A percentile compares a stretch with the other conserved stretches of the same genome.
These are phyloP conservation scores for Salvia splendens DNA, from an alignment of 257 asterid genomes.

Conservation along the genomic window DNA sequence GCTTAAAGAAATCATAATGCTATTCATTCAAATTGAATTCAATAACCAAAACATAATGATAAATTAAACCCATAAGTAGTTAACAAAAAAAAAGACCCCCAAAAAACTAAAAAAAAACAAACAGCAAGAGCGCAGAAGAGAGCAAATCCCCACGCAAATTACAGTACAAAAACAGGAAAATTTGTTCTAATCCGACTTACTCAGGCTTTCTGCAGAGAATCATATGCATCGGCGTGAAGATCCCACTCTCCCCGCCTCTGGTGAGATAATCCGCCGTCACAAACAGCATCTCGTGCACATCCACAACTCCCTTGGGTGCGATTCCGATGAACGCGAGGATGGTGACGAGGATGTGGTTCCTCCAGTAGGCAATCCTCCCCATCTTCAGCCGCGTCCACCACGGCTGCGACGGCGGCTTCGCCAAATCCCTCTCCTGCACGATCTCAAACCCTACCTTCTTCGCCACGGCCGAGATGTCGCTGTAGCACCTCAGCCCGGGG, in stretches of 20 bases:
- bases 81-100: not conserved
- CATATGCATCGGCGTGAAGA: constrained; percentile 84
- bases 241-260: constrained; percentile 73
- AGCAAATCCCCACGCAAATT: constrained; percentile 26
- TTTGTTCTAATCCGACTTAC: constrained; percentile 32
- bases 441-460: constrained; percentile 68
- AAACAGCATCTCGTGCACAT: constrained; percentile 82
- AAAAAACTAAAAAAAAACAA: not conserved
- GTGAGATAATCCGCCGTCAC: constrained; percentile 77
- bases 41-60: constrained; percentile 28
- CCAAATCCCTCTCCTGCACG: constrained; percentile 60
- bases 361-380: constrained; percentile 82
- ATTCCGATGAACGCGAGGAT: constrained; percentile 67
- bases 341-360: constrained; percentile 68
- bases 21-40: constrained; percentile 38
- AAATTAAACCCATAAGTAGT: constrained; percentile 22
- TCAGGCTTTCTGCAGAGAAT: constrained; percentile 83
- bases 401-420: constrained; percentile 65
- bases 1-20: constrained; percentile 24
- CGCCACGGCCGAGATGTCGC: constrained; percentile 59
- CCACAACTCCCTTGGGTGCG: constrained; percentile 76
- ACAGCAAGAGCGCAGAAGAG: constrained; percentile 34
- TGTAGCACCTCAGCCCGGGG: constrained; percentile 66
- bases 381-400: constrained; percentile 87
- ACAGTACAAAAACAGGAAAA: constrained; percentile 7